These are phyloP conservation scores for Tolypocladium tropicale DNA, from an alignment of 2,329 filamentous ascomycete species.

Conservation along the genomic window DNA sequence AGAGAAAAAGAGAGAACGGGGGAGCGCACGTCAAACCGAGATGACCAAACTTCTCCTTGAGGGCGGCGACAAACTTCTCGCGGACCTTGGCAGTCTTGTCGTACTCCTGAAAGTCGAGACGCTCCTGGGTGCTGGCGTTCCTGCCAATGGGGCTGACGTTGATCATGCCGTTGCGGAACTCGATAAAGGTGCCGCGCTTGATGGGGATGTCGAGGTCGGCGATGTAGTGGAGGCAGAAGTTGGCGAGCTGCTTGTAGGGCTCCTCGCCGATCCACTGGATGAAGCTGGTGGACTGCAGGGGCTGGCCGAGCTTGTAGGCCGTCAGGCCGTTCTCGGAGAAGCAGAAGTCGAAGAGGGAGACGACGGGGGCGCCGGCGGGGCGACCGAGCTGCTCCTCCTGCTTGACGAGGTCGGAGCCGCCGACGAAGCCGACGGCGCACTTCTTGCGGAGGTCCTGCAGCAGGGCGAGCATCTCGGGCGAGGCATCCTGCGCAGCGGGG, in stretches of 20 bases:
- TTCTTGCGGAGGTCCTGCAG: slow-evolving; percentile 76
- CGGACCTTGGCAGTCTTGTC: slow-evolving; percentile 72
- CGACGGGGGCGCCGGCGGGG: slow-evolving; percentile 54
- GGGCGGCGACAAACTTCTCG: slow-evolving; percentile 50
- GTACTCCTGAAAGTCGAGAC: slow-evolving; percentile 71
- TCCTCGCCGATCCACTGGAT: slow-evolving; percentile 84
- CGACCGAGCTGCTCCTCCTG: slow-evolving; percentile 90
- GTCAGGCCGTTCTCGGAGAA: slow-evolving; percentile 96
- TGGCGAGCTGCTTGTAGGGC: slow-evolving; percentile 67
- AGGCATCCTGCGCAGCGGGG: slow-evolving; percentile 44
- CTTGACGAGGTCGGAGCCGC: slow-evolving; percentile 84
- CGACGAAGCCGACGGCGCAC: slow-evolving; percentile 83
- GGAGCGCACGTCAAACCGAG: slow-evolving; percentile 67
- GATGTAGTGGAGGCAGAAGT: slow-evolving; percentile 70
- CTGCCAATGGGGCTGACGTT: slow-evolving; percentile 77
- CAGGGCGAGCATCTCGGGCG: slow-evolving; percentile 72
- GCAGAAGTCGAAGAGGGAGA: slow-evolving; percentile 89
- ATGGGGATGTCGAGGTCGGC: slow-evolving; percentile 75
- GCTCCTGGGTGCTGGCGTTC: slow-evolving; percentile 73
- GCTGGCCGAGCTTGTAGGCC: slow-evolving; percentile 72
- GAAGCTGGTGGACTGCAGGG: slow-evolving; percentile 72
- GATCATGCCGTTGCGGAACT: slow-evolving; percentile 89
- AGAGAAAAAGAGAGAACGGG: not conserved
- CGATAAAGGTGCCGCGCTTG: slow-evolving; percentile 76
- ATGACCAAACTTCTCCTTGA: slow-evolving; percentile 37